Base-by-base conservation (phyloP, 768 basidiomycete species). In the Nidula microcarpa region DNA sequence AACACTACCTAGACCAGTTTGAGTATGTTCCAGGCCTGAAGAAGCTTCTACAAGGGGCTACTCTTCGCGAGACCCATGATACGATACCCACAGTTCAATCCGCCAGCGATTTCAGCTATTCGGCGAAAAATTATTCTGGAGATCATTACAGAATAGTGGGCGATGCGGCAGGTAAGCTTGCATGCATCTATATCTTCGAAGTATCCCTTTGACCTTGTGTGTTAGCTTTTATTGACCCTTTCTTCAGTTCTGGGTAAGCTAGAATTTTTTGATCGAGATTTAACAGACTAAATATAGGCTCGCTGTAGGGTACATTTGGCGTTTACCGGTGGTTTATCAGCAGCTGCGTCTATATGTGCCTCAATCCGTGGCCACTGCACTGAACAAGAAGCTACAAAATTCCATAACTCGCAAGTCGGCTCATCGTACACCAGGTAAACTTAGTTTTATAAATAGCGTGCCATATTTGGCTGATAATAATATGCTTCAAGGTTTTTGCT, bases 1-100 rank as follows among this genome's bases (percentile, higher is more conserved):
- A 63, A 10, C 66, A 61, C 54, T 73, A 73, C 49, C 56, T 68
- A 13, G 58, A 54, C 35, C 67, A 69, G 50, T 47, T 72, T 18
- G 49, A 64, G 33, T 61, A 62, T n/a, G 56, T 58, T 8, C 68
- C 69, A 1, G 61, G 62, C 1, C 36, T 67, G 18, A 55, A 57
- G 49, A 51, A 57, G 7, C 55, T 70, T 9, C 59, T 70, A 3
- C 62, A 59, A 17, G 58, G 60, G n/a, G 68, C 63, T 34, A 23
- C 8, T 13, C 13, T 39, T 13, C 23, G 23, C 23, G 23, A 30
- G 23, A 30, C 23, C 23, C 23, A 30, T 30, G 23, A 30, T 30
- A 30, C 23, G 23, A 30, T 30, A 30, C 23, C 23, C 23, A 30
- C 23, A 30, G 23, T 30, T 30, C 23, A 30, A 4, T 30, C 23